Percentiles rank a stretch among this genome's conserved stretches.
phyloP scores from a whole-genome alignment of 2,329 filamentous ascomycete genomes.

The Cladosporium velox region DNA sequence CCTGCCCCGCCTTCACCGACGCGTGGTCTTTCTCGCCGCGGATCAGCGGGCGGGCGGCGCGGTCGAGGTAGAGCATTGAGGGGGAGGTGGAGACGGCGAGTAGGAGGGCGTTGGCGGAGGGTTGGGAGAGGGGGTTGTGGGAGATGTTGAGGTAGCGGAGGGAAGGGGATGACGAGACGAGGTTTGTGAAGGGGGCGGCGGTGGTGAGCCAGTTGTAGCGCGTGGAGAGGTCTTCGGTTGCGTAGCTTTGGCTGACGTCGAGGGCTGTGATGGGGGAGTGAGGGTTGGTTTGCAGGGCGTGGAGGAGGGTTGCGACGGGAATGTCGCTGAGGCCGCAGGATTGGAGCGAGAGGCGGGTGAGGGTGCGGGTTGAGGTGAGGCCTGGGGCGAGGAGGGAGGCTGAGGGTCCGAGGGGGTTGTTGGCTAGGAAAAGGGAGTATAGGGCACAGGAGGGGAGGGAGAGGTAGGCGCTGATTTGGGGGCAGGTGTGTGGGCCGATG shows the following conservation, averaged over 20 bases:
- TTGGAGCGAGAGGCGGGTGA: constrained; percentile 42
- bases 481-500: constrained; percentile 31
- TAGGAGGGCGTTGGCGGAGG: constrained; percentile 34
- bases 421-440: constrained; percentile 37
- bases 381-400: constrained; percentile 31
- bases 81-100: constrained; percentile 35
- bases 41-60: constrained; percentile 40
- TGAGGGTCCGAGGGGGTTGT: constrained; percentile 38
- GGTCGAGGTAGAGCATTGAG: constrained; percentile 42
- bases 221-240: constrained; percentile 49
- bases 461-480: constrained; percentile 35
- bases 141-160: constrained; percentile 50
- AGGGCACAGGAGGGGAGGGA: constrained; percentile 32
- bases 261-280: constrained; percentile 38
- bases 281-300: constrained; percentile 40
- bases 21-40: constrained; percentile 28
- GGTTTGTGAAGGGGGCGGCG: constrained; percentile 37
- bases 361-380: constrained; percentile 28
- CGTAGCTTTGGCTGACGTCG: constrained; percentile 51
- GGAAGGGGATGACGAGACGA: constrained; percentile 38
- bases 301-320: constrained; percentile 44
- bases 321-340: constrained; percentile 48
- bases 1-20: constrained; percentile 30
- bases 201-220: constrained; percentile 54
- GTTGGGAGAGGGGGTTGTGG: constrained; percentile 39